phyloP scores from a whole-genome alignment of 2,329 filamentous ascomycete genomes.

The Aspergillus sp. region DNA sequence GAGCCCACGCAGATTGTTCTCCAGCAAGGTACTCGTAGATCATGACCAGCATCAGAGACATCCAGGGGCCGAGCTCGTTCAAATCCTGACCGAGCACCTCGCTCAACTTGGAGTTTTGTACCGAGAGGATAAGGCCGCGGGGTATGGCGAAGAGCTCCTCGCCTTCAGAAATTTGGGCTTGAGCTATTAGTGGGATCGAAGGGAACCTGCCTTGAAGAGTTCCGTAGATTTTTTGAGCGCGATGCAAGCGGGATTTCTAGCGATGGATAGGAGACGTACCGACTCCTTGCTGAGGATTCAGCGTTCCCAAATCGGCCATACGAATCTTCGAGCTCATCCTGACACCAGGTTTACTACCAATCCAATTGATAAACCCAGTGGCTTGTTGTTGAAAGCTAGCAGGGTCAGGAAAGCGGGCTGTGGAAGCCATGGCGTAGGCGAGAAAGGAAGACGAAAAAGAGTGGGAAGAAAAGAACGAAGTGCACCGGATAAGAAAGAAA shows the following conservation, averaged over 20 bases:
- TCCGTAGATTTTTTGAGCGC: constrained; percentile 6
- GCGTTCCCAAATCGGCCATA: constrained; percentile 49
- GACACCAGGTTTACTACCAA: constrained; percentile 43
- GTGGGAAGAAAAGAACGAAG: background rate
- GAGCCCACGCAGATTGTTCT: constrained; percentile 59
- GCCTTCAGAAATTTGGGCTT: constrained; percentile 60
- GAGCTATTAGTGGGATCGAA: constrained; percentile 51
- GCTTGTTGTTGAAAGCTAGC: constrained; percentile 40
- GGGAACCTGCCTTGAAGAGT: constrained; percentile 13
- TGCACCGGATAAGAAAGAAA: background rate
- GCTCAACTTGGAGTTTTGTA: constrained; percentile 62
- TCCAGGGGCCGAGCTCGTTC: constrained; percentile 41
- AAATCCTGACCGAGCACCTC: constrained; percentile 50
- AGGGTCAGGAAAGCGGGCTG: constrained; percentile 25
- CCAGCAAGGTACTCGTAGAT: constrained; percentile 63
- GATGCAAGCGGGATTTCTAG: constrained; percentile 13
- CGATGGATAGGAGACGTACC: constrained; percentile 41
- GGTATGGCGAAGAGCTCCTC: constrained; percentile 76
- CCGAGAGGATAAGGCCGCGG: constrained; percentile 60
- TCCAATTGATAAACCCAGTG: constrained; percentile 50
- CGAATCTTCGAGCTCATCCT: constrained; percentile 51
- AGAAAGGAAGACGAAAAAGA: background rate
- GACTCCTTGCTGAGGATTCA: constrained; percentile 54
- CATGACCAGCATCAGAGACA: constrained; percentile 65
- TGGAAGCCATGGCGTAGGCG: constrained; percentile 25